Conservation (phyloP, 2,329 filamentous ascomycete genomes). For the Chrysoporthe cubensis region DNA sequence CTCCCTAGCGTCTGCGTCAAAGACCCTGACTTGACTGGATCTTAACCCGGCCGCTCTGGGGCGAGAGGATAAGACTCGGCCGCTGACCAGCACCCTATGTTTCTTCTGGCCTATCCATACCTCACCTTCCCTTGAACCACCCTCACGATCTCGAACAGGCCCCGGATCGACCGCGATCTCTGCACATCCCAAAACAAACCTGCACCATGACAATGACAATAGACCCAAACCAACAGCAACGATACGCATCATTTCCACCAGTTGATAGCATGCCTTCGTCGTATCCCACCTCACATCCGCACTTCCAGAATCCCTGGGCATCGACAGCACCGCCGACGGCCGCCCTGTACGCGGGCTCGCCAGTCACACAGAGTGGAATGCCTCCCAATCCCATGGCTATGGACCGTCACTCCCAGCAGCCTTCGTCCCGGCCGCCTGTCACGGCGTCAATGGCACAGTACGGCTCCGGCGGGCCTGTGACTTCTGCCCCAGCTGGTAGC, state of each 20-base stretch:
- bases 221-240: conserved; percentile 80
- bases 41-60: conserved; percentile 2
- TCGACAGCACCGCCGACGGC: conserved; percentile 56
- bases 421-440: conserved; percentile 53
- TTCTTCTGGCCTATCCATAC: conserved; percentile 28
- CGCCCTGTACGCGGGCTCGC: conserved; percentile 63
- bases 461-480: conserved; percentile 67
- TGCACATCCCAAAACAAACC: conserved; percentile 30
- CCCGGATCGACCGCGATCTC: conserved; percentile 28
- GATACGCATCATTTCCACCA: conserved; percentile 75
- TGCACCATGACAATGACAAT: conserved; percentile 91
- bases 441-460: conserved; percentile 72
- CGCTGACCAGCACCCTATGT: background rate
- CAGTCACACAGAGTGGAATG: conserved; percentile 52
- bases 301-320: conserved; percentile 91
- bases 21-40: conserved; percentile 8
- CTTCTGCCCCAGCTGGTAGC: conserved; percentile 74
- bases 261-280: conserved; percentile 71
- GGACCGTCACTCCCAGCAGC: conserved; percentile 54
- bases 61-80: conserved; percentile 4
- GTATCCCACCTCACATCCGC: conserved; percentile 66
- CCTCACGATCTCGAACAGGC: background rate
- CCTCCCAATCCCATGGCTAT: conserved; percentile 62
- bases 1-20: conserved; percentile 2
- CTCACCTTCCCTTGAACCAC: background rate